A percentile compares a stretch with the other conserved stretches of the same genome.
Evolutionary conservation across 257 asterid genomes (phyloP).

Genomic region (Rubia yunnanensis): DNA sequence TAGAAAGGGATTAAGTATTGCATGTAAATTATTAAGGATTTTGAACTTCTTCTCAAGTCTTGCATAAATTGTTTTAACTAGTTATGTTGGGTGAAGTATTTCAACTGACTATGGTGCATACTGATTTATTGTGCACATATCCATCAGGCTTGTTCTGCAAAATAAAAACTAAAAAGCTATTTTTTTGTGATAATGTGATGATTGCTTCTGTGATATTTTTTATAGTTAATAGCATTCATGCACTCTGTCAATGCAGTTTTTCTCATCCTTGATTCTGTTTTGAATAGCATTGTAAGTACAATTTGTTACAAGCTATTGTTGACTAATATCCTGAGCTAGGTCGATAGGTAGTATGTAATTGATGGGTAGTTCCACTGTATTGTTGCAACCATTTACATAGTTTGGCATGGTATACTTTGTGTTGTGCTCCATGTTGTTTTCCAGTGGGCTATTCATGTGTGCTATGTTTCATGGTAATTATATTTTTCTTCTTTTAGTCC

Average conservation of each 20-base stretch:
- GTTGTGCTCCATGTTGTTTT: constrained; percentile 43
- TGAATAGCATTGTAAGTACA: constrained; percentile 55
- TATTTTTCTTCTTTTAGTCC: too few species aligned
- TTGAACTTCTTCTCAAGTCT: not conserved
- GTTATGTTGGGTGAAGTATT: constrained; percentile 61
- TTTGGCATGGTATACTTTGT: constrained; percentile 54
- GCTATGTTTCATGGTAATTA: constrained; percentile 62
- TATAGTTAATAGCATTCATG: constrained; percentile 71
- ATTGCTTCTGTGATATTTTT: not conserved
- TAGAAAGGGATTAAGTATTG: not conserved
- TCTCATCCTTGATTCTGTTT: constrained; percentile 66
- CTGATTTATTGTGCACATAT: not conserved
- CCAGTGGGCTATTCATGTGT: constrained; percentile 76
- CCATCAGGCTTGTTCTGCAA: not conserved
- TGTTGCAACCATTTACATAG: constrained; percentile 63
- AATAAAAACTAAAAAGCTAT: not conserved
- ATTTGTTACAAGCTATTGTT: not conserved
- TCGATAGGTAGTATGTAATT: not conserved
- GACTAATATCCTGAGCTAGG: not conserved
- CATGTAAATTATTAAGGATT: not conserved
- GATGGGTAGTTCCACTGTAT: constrained; percentile 1
- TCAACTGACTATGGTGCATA: constrained; percentile 62
- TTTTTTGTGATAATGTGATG: not conserved
- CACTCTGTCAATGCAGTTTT: constrained; percentile 80
- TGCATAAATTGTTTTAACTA: constrained; percentile 20